Base-by-base conservation (phyloP, 2,329 filamentous ascomycete genomes). In the Phoma herbarum region DNA sequence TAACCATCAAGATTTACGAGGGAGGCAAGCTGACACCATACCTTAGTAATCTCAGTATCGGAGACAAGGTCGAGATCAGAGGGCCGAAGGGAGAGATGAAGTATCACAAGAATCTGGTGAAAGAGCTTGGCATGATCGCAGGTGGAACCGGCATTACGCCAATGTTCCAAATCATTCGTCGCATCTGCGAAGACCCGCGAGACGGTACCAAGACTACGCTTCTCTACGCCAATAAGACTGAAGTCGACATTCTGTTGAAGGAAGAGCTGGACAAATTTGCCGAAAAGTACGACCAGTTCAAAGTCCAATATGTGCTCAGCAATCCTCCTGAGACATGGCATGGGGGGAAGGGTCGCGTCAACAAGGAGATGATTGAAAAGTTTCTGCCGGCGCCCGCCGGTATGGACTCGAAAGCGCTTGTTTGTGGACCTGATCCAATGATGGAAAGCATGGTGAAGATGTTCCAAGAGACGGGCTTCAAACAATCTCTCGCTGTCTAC, bases 111-210 rank as follows among this genome's bases (percentile, higher is more conserved):
- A 39, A 39, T 4, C 9, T 39, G n/a, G 35, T 78, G 75, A 20
- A 78, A 76, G 62, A 72, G 41, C 80, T 87, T 39, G 84, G 84
- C 55, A 86, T 87, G 84, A 68, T 86, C 1, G 83, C 82, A 2
- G 84, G 84, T 29, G 81, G 82, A 22, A 80, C 80, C 46, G 82
- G 82, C 10, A 83, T 84, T 57, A 84, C 85, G 1, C 84, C 85
- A 2, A 85, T 86, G 82, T 86, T 81, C 69, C 86, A 89, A 67
- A 73, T 89, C 8, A 87, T 89, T 66, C 83, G 86, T 3, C 85
- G 85, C 41, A 86, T 89, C 55, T 87, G 85, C 66, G 86, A 88
- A 66, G 83, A 88, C 53, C 77, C 82, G 14, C 75, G 72, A 6
- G 87, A 89, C 60, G 78, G 77, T 1, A 89, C 87, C 0, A 74